Percentiles rank a stretch among this genome's conserved stretches.
Evolutionary conservation across 805 yeast species (phyloP).

Genomic region (Nakazawaea anatomiae): DNA sequence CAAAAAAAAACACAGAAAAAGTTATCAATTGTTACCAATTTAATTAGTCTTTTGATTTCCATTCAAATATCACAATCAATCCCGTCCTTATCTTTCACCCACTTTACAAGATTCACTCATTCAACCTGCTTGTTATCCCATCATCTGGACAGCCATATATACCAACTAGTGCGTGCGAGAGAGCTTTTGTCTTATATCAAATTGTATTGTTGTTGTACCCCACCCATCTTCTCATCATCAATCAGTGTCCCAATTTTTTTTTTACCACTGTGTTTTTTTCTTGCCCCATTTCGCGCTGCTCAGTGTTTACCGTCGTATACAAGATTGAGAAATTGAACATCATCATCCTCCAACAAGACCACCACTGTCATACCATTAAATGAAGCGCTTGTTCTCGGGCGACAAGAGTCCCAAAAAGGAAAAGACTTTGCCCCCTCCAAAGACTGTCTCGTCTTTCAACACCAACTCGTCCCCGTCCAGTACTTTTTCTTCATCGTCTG

Average conservation of each 20-base stretch:
- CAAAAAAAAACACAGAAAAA: too few relatives aligned
- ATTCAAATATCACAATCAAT: too few relatives aligned
- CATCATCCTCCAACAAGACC: too few relatives aligned
- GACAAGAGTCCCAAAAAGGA: background rate
- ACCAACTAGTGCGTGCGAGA: background rate
- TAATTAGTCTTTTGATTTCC: too few relatives aligned
- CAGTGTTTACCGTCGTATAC: background rate
- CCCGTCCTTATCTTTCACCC: background rate
- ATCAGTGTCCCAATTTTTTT: too few relatives aligned
- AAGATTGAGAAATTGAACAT: too few relatives aligned
- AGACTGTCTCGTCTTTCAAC: background rate
- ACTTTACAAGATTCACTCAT: background rate
- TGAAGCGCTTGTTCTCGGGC: background rate
- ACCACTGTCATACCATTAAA: background rate
- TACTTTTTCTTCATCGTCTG: background rate
- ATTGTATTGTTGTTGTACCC: too few relatives aligned
- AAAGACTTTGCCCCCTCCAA: background rate
- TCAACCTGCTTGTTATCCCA: background rate
- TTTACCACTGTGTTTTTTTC: background rate
- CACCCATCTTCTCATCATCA: too few relatives aligned
- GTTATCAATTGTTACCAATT: too few relatives aligned
- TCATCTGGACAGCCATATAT: background rate
- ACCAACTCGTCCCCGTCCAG: background rate
- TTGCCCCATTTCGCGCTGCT: background rate
- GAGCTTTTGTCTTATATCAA: background rate